Evolutionary conservation across 495 filamentous ascomycete species (phyloP).

Genomic region (Melanomma pulvis-pyrius): DNA sequence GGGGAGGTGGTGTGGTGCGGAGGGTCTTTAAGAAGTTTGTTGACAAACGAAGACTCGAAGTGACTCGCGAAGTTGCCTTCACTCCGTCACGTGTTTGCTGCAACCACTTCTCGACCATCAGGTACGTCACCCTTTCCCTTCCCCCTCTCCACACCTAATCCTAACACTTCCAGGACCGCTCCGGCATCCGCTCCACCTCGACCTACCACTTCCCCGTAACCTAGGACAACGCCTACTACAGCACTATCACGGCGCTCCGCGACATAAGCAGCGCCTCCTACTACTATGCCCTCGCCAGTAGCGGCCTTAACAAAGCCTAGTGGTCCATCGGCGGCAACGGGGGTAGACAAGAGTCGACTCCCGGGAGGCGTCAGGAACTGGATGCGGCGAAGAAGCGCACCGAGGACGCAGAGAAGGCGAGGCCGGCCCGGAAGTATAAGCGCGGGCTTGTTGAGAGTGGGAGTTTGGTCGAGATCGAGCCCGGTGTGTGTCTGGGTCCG

Average conservation of each 20-base stretch:
- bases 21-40: too few species aligned
- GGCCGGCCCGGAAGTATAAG: not conserved
- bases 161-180: too few species aligned
- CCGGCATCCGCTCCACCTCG: not conserved
- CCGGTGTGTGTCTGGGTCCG: not conserved
- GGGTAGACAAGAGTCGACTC: constrained; percentile 10
- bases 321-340: constrained; percentile 5
- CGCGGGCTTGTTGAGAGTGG: too few species aligned
- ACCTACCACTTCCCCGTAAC: constrained; percentile 9
- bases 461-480: not conserved
- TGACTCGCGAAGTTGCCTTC: too few species aligned
- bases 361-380: too few species aligned
- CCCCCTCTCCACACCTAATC: too few species aligned
- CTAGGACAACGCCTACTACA: not conserved
- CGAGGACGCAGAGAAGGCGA: constrained; percentile 3
- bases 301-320: constrained; percentile 6
- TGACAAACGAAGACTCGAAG: too few species aligned
- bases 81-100: too few species aligned
- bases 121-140: too few species aligned
- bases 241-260: not conserved
- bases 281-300: not conserved
- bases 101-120: too few species aligned
- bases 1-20: too few species aligned
- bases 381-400: constrained; percentile 10
- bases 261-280: constrained; percentile 1